Evolutionary conservation across 257 asterid genomes (phyloP), one percentile per base, ranked within the genome.

Genomic region (Gentiana straminea): DNA sequence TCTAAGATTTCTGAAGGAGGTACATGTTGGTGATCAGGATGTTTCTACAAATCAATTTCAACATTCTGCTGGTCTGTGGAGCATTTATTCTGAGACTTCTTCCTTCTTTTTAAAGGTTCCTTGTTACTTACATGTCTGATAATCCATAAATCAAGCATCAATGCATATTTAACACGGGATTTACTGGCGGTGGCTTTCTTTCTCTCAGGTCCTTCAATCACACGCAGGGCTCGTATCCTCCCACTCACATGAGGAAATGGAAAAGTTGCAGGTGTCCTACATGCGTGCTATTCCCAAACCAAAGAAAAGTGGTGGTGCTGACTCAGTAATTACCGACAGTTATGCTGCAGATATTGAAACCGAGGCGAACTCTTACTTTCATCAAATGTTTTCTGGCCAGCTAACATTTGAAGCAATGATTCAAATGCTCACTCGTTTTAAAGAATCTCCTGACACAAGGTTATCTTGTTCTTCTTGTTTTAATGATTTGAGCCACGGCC

Each of bases 391-490:
- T 74, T 77, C 93, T 68, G 82, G 86, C 67, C 79, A 81, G 72
- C 84, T 84, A 72, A 54, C 81, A 52, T 60, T 80, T 68, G 97
- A 88, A 43, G 77, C 75, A 51, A 78, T 80, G 71, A 81, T 92
- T 74, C 88, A 80, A 65, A 81, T 85, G 95, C 97, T 92, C 49
- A 69, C 94, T 51, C 81, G 79, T 44, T 84, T 82, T 74, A 88
- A 83, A 74, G 97, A 86, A 74, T 83, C 97, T 64, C 61, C 80
- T 7, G 94, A 81, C 54, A 76, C 72, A 74, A 83, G 99, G 99
- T 84, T 57, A 32, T 2, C 54, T 49, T 13, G 13, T 51, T 50
- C 41, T 12, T 13, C 43, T 37, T 59, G 10, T 52, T 11, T 35
- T 35, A 53, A 49, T 2, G 53, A 56, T 64, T 58, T 38, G 7